Base-by-base conservation (phyloP, 768 basidiomycete genomes). In the Russula dissimulans region DNA sequence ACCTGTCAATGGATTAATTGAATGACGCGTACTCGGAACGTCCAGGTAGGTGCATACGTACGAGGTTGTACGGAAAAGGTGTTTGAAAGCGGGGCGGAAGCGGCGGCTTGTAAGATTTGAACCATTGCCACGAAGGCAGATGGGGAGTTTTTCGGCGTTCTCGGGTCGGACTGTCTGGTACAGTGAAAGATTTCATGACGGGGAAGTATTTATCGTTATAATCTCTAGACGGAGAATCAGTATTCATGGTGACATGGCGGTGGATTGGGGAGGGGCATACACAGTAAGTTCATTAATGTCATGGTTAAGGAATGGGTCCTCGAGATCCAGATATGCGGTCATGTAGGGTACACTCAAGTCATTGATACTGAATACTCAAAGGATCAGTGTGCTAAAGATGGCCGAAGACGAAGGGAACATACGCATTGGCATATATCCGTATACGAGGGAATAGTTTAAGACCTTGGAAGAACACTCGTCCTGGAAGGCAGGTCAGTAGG, bases 331-430 rank as follows among this genome's bases (percentile, higher is more conserved):
- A 8, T 84, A 83, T 7, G 88, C 82, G 1, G 89, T 91, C 15
- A 87, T 73, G 67, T 88, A 95, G 1, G 93, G 89, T 2, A 95
- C 92, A 0, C 91, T 91, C 3, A 75, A 57, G 66, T 95, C 92
- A 66, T 86, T 84, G 17, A 90, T 71, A 3, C 85, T 87, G 61
- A 0, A 18, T 39, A 39, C 9, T 17, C 34, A 34, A 47, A 36
- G 22, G 32, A 39, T 29, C 43, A 46, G 6, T 53, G 63, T 18
- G 63, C n/a, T 5, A 49, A 26, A 11, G 36, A 41, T 22, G 26
- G 36, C 32, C 46, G 11, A 9, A 41, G 17, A 57, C 53, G 29
- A 39, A 53, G 46, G 3, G 38, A 11, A 74, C 85, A 66, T 62
- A 87, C 82, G 85, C 79, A 72, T 93, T 95, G 2, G 90, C 93